Percentiles rank a stretch among this genome's conserved stretches.
Conservation (phyloP, 768 basidiomycete genomes). For the Coprinellus aureogranulatus region DNA sequence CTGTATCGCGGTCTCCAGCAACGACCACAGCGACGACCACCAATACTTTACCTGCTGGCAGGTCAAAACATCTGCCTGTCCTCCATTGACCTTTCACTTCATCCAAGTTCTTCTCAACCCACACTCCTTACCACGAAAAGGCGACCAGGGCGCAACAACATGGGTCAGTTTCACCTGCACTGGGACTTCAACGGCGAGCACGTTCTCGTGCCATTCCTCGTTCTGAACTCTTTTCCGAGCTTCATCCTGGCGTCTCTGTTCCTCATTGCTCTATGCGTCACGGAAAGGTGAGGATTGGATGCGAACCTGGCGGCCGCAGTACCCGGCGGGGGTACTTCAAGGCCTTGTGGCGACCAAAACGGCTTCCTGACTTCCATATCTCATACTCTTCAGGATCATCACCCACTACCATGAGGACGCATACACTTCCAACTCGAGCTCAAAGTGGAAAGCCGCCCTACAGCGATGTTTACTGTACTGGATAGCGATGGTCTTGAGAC, state of each 20-base stretch:
- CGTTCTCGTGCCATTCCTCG: constrained; percentile 38
- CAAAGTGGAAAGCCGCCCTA: constrained; percentile 43
- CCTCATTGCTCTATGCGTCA: constrained; percentile 45
- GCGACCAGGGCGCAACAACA: too few species aligned
- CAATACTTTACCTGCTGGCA: too few species aligned
- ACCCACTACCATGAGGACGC: constrained; percentile 45
- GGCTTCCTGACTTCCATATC: neutral
- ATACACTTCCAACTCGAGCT: constrained; percentile 14
- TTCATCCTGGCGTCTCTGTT: constrained; percentile 49
- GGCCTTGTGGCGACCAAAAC: neutral
- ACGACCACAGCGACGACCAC: too few species aligned
- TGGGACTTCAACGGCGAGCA: constrained; percentile 40
- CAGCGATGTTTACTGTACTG: constrained; percentile 60
- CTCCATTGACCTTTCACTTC: too few species aligned
- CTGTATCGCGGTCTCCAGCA: too few species aligned
- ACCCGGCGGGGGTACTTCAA: neutral
- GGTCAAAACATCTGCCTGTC: too few species aligned
- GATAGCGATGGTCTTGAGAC: constrained; percentile 53
- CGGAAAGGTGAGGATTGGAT: constrained; percentile 51
- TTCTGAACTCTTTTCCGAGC: constrained; percentile 44
- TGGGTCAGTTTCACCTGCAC: constrained; percentile 26
- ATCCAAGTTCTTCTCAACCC: too few species aligned
- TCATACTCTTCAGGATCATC: constrained; percentile 38
- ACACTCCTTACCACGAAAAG: too few species aligned
- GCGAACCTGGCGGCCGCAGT: neutral